Evolutionary conservation across 345 rosid genomes (phyloP).

Genomic region (Aquilaria malaccensis): DNA sequence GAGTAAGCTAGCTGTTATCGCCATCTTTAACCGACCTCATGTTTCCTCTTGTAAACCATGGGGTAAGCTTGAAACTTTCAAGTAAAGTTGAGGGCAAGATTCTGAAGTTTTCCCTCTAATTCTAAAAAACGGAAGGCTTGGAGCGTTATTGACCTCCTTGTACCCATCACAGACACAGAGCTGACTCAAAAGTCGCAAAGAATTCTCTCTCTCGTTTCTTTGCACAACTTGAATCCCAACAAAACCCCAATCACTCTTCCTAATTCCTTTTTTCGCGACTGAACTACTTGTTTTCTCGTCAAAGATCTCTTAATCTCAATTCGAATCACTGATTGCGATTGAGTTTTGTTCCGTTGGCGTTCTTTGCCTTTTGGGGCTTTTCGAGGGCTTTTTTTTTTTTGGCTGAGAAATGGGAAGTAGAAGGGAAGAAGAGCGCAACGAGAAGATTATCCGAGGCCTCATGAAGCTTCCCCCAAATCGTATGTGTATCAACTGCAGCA

Average conservation of each 20-base stretch:
- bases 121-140: slow-evolving; percentile 10
- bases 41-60: too few relatives aligned
- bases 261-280: not conserved
- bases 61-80: too few relatives aligned
- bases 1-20: too few relatives aligned
- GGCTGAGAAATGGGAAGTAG: slow-evolving; percentile 66
- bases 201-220: not conserved
- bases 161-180: slow-evolving; percentile 5
- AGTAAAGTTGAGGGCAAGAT: not conserved
- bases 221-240: slow-evolving; percentile 1
- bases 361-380: not conserved
- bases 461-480: slow-evolving; percentile 99
- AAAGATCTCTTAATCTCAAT: not conserved
- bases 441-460: slow-evolving; percentile 93
- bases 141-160: slow-evolving; percentile 20
- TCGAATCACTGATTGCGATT: too few relatives aligned
- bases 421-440: slow-evolving; percentile 89
- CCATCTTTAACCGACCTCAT: too few relatives aligned
- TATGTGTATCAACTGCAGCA: slow-evolving; percentile 92
- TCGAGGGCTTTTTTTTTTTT: slow-evolving; percentile 9
- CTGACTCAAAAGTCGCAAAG: slow-evolving; percentile 5
- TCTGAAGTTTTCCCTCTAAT: not conserved
- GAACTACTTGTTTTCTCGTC: too few relatives aligned
- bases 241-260: slow-evolving; percentile 10
- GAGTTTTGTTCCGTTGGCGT: too few relatives aligned